Evolutionary conservation across 306 rosid genomes (phyloP).

Genomic region (Clitoria ternatea): DNA sequence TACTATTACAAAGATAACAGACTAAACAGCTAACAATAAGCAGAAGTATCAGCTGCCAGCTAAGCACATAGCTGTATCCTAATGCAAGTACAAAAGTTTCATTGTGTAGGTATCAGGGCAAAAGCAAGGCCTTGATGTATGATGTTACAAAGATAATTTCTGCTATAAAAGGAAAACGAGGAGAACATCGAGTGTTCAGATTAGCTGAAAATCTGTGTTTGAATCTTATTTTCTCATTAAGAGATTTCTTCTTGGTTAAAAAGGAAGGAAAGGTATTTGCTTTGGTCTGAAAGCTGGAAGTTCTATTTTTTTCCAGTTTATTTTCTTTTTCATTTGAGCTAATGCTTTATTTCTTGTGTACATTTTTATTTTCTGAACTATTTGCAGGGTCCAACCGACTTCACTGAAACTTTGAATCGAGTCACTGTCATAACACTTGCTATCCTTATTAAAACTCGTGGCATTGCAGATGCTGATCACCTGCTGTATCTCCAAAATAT

Average conservation of each 20-base stretch:
- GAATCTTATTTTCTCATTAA: slow-evolving; percentile 84
- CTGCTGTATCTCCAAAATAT: slow-evolving; percentile 77
- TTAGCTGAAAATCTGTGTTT: slow-evolving; percentile 95
- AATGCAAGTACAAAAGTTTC: slow-evolving; percentile 6
- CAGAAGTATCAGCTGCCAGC: neutral
- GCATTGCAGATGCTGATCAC: slow-evolving; percentile 96
- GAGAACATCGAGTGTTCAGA: slow-evolving; percentile 94
- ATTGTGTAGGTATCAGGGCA: slow-evolving; percentile 80
- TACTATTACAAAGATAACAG: neutral
- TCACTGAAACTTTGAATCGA: slow-evolving; percentile 91
- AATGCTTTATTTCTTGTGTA: slow-evolving; percentile 10
- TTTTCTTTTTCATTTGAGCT: neutral
- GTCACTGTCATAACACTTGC: slow-evolving; percentile 81
- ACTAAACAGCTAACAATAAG: neutral
- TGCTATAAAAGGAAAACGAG: slow-evolving; percentile 78
- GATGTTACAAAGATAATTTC: slow-evolving; percentile 94
- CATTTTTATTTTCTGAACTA: slow-evolving; percentile 10
- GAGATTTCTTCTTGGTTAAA: slow-evolving; percentile 93
- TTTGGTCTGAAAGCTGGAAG: slow-evolving; percentile 29
- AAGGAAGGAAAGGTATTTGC: slow-evolving; percentile 89
- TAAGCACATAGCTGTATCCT: neutral
- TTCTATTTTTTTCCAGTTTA: neutral
- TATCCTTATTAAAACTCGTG: slow-evolving; percentile 89
- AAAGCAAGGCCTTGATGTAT: slow-evolving; percentile 92
- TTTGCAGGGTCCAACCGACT: slow-evolving; percentile 91